phyloP scores from a whole-genome alignment of 192 early-diverging fungal genomes.

The Gigaspora rosea region DNA sequence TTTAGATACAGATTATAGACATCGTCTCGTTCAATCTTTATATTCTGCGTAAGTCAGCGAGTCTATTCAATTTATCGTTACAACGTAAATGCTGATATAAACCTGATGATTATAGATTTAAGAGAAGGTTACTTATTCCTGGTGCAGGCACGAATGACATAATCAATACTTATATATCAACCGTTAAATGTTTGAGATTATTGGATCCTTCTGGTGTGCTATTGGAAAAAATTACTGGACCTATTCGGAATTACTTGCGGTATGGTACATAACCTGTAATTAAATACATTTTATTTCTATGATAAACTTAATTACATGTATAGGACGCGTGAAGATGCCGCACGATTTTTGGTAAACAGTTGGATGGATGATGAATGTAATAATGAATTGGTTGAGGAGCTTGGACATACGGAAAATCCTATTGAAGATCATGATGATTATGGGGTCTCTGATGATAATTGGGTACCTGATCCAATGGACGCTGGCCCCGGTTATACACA shows the following conservation, averaged over 20 bases:
- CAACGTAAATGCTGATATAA: background rate
- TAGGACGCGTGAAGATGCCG: constrained; percentile 64
- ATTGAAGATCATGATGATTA: constrained; percentile 54
- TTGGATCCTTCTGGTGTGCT: constrained; percentile 69
- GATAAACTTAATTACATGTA: background rate
- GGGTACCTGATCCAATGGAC: constrained; percentile 67
- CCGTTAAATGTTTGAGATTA: constrained; percentile 67
- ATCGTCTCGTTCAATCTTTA: constrained; percentile 28
- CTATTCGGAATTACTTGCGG: constrained; percentile 63
- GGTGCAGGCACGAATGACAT: constrained; percentile 73
- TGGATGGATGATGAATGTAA: constrained; percentile 63
- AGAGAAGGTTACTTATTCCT: constrained; percentile 66
- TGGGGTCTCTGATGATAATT: constrained; percentile 45
- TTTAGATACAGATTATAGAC: constrained; percentile 27
- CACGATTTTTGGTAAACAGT: constrained; percentile 64
- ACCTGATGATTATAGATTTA: constrained; percentile 35
- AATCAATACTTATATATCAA: constrained; percentile 68
- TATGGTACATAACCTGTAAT: background rate
- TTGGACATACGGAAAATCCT: constrained; percentile 33
- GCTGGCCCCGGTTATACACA: constrained; percentile 46
- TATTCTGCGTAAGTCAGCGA: constrained; percentile 14
- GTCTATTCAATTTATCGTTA: constrained; percentile 5
- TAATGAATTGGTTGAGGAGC: constrained; percentile 51
- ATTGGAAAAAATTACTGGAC: constrained; percentile 60
- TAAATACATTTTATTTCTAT: background rate